Evolutionary conservation across 2,329 filamentous ascomycete species (phyloP).

Genomic region (Nigrospora osmanthi): DNA sequence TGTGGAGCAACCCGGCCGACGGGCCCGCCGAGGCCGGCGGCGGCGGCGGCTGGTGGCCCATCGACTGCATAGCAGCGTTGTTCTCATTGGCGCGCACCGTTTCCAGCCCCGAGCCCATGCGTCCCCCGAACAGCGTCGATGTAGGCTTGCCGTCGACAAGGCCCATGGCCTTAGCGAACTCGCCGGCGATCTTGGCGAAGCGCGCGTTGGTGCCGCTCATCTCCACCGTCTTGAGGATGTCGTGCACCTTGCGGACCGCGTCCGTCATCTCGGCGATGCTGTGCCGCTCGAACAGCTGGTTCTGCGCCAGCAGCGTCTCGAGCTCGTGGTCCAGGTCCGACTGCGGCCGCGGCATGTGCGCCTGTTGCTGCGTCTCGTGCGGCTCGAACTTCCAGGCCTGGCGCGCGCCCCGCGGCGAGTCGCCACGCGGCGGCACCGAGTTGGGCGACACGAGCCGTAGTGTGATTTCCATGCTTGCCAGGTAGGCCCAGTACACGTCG

Average conservation of each 20-base stretch:
- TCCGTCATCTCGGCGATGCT: slow-evolving; percentile 9
- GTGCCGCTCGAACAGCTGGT: slow-evolving; percentile 7
- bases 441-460: slow-evolving; percentile 12
- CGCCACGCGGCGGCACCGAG: neutral
- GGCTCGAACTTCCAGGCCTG: slow-evolving; percentile 3
- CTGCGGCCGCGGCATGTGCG: slow-evolving; percentile 2
- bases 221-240: slow-evolving; percentile 12
- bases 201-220: slow-evolving; percentile 16
- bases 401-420: neutral
- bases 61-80: neutral
- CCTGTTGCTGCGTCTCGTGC: slow-evolving; percentile 2
- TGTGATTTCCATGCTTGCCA: slow-evolving; percentile 12
- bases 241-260: slow-evolving; percentile 9
- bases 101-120: slow-evolving; percentile 1
- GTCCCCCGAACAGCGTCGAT: slow-evolving; percentile 4
- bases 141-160: slow-evolving; percentile 8
- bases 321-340: slow-evolving; percentile 3
- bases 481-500: slow-evolving; percentile 13
- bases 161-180: slow-evolving; percentile 12
- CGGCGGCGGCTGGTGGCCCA: neutral
- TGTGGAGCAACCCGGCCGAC: too few species aligned
- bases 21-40: neutral
- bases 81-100: neutral
- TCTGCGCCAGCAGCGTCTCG: neutral
- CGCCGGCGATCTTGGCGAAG: slow-evolving; percentile 12